Evolutionary conservation across 805 yeast genomes (phyloP).

Genomic region (Suhomyces sp.): DNA sequence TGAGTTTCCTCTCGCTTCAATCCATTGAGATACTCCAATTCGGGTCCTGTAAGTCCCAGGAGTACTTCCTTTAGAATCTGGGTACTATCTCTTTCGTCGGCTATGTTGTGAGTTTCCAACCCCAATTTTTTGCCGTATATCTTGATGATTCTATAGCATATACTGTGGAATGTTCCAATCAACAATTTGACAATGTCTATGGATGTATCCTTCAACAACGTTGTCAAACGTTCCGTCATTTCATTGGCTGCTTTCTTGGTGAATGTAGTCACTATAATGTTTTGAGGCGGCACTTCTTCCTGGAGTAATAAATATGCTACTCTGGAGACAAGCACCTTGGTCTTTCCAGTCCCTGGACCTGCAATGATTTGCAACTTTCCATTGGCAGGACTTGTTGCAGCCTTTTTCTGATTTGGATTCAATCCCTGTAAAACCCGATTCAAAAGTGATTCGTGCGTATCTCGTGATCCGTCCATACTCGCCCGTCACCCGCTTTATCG

Average conservation of each 20-base stretch:
- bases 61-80: slow-evolving; percentile 47
- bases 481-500: too few species aligned
- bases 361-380: slow-evolving; percentile 52
- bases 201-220: slow-evolving; percentile 31
- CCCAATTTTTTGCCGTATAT: slow-evolving; percentile 55
- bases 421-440: slow-evolving; percentile 21
- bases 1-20: slow-evolving; percentile 15
- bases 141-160: slow-evolving; percentile 62
- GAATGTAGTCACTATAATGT: slow-evolving; percentile 84
- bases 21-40: slow-evolving; percentile 14
- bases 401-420: slow-evolving; percentile 42
- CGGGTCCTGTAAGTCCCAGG: slow-evolving; percentile 19
- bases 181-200: slow-evolving; percentile 47
- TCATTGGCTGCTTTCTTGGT: slow-evolving; percentile 92
- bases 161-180: slow-evolving; percentile 89
- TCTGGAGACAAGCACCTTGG: slow-evolving; percentile 76
- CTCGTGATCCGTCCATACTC: too few species aligned
- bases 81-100: slow-evolving; percentile 62
- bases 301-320: slow-evolving; percentile 66
- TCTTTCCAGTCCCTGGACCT: slow-evolving; percentile 73
- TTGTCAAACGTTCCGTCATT: slow-evolving; percentile 61
- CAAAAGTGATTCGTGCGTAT: too few species aligned
- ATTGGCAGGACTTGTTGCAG: slow-evolving; percentile 41
- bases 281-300: slow-evolving; percentile 53
- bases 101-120: slow-evolving; percentile 47